These are phyloP conservation scores for Clarireedia paspali DNA, from an alignment of 2,329 filamentous ascomycete genomes.

Conservation along the genomic window DNA sequence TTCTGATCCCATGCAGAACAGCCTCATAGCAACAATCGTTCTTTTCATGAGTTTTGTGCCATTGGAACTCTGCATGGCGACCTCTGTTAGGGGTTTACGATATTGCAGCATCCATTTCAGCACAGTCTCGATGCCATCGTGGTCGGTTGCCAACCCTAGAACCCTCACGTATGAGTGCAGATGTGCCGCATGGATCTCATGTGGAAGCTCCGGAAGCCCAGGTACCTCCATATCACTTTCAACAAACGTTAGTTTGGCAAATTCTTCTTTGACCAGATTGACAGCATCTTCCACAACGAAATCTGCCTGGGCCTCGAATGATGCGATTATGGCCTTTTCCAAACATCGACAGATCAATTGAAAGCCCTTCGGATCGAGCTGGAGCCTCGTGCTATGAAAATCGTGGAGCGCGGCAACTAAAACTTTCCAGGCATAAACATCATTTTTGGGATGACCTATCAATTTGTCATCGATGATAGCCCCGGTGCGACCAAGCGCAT, in stretches of 20 bases:
- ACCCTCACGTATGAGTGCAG: constrained; percentile 56
- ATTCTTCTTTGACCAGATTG: constrained; percentile 25
- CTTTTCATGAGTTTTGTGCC: constrained; percentile 13
- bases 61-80: constrained; percentile 13
- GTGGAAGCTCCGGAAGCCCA: constrained; percentile 30
- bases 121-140: constrained; percentile 47
- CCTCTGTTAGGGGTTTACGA: constrained; percentile 26
- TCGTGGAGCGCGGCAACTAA: constrained; percentile 16
- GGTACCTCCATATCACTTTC: constrained; percentile 1
- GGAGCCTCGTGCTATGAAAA: constrained; percentile 22
- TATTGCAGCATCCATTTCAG: constrained; percentile 51
- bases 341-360: constrained; percentile 20
- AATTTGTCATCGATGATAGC: constrained; percentile 15
- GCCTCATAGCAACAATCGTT: constrained; percentile 19
- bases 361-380: constrained; percentile 26
- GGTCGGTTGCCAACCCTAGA: constrained; percentile 53
- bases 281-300: constrained; percentile 18
- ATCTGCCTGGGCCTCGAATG: constrained; percentile 1
- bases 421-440: constrained; percentile 23
- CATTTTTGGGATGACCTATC: constrained; percentile 16
- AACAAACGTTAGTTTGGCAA: constrained; percentile 22
- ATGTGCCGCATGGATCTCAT: constrained; percentile 38
- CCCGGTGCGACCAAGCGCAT: constrained; percentile 30
- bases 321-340: constrained; percentile 22
- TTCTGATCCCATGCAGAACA: constrained; percentile 14